phyloP scores from a whole-genome alignment of 2,329 filamentous ascomycete species.

The Knufia petricola region DNA sequence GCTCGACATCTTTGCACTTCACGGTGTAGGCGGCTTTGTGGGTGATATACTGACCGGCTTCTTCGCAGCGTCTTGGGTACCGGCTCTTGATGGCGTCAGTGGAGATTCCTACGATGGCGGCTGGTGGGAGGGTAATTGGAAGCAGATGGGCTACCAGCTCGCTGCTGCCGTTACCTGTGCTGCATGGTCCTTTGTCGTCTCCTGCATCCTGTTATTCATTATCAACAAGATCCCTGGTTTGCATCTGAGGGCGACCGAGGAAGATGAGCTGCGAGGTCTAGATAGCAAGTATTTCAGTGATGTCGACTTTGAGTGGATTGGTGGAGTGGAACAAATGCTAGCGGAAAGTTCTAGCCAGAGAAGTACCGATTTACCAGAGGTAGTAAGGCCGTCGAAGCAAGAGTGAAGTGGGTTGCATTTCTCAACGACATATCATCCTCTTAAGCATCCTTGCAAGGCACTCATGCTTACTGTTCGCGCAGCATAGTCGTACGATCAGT shows the following conservation, averaged over 20 bases:
- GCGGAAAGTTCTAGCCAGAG: background rate
- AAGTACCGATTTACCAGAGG: background rate
- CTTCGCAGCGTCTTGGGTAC: conserved; percentile 44
- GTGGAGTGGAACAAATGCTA: background rate
- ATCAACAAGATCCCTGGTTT: conserved; percentile 51
- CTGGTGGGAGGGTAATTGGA: conserved; percentile 44
- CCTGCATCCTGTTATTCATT: conserved; percentile 44
- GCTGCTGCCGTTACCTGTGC: conserved; percentile 49
- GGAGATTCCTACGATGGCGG: conserved; percentile 38
- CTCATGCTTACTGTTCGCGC: too few species aligned
- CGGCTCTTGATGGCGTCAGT: conserved; percentile 40
- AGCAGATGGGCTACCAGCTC: conserved; percentile 49
- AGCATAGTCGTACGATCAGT: too few species aligned
- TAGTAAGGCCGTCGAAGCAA: background rate
- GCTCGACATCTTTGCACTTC: conserved; percentile 51
- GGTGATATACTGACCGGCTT: conserved; percentile 49
- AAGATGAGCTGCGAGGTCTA: conserved; percentile 46
- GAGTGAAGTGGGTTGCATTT: background rate
- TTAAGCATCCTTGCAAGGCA: too few species aligned
- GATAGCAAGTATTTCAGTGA: conserved; percentile 28
- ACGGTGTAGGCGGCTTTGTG: conserved; percentile 50
- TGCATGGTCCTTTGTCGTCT: conserved; percentile 46
- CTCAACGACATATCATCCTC: too few species aligned
- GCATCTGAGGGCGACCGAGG: conserved; percentile 45
- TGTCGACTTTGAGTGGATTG: background rate